A percentile compares a stretch with the other conserved stretches of the same genome.
Evolutionary conservation across 306 rosid genomes (phyloP).

Genomic region (Leucaena leucocephala): DNA sequence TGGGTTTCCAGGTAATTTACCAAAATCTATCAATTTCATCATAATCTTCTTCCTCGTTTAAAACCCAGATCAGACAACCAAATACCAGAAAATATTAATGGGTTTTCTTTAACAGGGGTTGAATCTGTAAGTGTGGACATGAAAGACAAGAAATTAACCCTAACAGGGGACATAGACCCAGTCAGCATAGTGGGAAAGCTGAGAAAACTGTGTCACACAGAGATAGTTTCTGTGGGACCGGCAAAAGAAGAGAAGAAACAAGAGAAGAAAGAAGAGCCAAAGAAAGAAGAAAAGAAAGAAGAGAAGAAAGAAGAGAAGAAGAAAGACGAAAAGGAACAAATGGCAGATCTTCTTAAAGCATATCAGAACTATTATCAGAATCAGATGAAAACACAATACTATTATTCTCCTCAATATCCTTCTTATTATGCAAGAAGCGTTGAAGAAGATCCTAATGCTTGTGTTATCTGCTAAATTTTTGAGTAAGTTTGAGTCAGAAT

Average conservation of each 20-base stretch:
- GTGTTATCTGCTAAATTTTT: conserved; percentile 62
- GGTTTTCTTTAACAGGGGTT: conserved; percentile 50
- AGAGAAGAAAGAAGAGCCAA: conserved; percentile 35
- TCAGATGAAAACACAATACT: conserved; percentile 28
- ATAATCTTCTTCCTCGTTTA: background rate
- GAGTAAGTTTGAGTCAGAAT: conserved; percentile 1
- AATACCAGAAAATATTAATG: background rate
- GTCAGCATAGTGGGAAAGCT: conserved; percentile 54
- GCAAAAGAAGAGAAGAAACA: conserved; percentile 56
- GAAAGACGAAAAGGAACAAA: conserved; percentile 43
- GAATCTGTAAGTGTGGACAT: conserved; percentile 68
- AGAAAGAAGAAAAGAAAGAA: conserved; percentile 42
- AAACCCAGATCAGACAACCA: background rate
- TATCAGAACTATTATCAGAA: conserved; percentile 1
- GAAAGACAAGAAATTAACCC: conserved; percentile 70
- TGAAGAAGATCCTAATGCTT: conserved; percentile 69
- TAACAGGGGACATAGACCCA: conserved; percentile 71
- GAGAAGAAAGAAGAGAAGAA: conserved; percentile 16
- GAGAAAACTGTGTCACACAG: conserved; percentile 58
- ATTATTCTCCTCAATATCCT: conserved; percentile 3
- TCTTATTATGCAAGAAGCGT: conserved; percentile 24
- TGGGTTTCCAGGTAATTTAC: conserved; percentile 67
- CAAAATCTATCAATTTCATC: background rate
- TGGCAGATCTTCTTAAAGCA: conserved; percentile 25
- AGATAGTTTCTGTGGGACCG: conserved; percentile 72